phyloP scores from a whole-genome alignment of 805 yeast genomes.

The Wickerhamiella brachini region DNA sequence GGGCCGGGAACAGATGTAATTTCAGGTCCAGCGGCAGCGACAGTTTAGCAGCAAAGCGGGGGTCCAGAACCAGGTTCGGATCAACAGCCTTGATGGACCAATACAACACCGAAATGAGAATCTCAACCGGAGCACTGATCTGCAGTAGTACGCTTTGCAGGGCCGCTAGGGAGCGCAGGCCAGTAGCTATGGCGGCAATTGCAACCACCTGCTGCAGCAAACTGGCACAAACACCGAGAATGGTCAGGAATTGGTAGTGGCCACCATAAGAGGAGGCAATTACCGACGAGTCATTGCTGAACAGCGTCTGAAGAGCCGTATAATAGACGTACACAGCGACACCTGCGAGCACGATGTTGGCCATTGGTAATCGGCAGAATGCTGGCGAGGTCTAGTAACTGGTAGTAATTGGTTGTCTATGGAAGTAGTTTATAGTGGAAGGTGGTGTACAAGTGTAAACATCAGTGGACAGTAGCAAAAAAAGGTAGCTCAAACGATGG shows the following conservation, averaged over 20 bases:
- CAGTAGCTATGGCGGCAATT: slow-evolving; percentile 21
- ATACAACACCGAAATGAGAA: slow-evolving; percentile 21
- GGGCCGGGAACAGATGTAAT: slow-evolving; percentile 23
- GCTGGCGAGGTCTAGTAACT: too few species aligned
- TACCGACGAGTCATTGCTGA: slow-evolving; percentile 8
- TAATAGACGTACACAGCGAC: slow-evolving; percentile 6
- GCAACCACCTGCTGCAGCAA: slow-evolving; percentile 15
- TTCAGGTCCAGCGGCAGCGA: slow-evolving; percentile 20
- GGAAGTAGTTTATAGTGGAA: too few species aligned
- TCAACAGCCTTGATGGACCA: slow-evolving; percentile 22
- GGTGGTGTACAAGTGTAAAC: too few species aligned
- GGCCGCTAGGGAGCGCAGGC: slow-evolving; percentile 12
- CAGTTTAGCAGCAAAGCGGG: slow-evolving; percentile 13
- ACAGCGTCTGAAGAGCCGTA: slow-evolving; percentile 10
- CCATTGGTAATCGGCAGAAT: not conserved
- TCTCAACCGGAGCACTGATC: slow-evolving; percentile 23
- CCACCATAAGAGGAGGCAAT: slow-evolving; percentile 22
- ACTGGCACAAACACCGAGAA: slow-evolving; percentile 17
- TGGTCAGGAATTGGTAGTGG: slow-evolving; percentile 26
- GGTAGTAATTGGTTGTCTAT: too few species aligned
- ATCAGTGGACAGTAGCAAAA: too few species aligned
- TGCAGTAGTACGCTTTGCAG: slow-evolving; percentile 15
- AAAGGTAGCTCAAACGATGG: too few species aligned
- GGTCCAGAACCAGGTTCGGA: slow-evolving; percentile 20
- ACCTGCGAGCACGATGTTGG: not conserved